Percentiles rank a stretch among this genome's conserved stretches.
Conservation (phyloP, 352 stramenopile genomes). For the Phytopythium litorale region DNA sequence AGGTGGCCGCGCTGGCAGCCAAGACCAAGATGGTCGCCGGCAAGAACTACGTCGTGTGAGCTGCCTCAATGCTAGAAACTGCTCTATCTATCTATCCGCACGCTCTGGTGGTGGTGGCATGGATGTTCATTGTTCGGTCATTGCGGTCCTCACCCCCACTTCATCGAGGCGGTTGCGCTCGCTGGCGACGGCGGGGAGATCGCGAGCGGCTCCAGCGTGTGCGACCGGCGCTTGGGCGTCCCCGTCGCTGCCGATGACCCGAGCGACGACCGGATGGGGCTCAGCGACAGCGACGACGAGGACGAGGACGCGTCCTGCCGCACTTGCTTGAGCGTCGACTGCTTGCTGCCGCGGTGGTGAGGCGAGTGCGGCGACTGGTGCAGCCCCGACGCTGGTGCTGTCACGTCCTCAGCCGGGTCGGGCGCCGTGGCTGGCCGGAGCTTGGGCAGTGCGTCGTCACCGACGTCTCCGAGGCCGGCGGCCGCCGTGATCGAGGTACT, state of each 20-base stretch:
- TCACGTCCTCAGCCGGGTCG: conserved; percentile 19
- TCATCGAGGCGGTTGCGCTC: background rate
- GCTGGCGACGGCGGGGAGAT: background rate
- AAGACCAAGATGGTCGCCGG: conserved; percentile 46
- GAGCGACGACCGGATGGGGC: conserved; percentile 37
- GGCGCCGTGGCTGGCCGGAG: conserved; percentile 36
- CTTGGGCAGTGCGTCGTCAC: conserved; percentile 37
- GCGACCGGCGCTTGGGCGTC: conserved; percentile 50
- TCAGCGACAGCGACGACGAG: conserved; percentile 4
- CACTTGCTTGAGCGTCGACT: conserved; percentile 36
- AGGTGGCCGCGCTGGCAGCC: conserved; percentile 9
- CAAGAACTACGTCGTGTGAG: conserved; percentile 71
- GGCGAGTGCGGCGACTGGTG: background rate
- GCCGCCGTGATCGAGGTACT: conserved; percentile 8
- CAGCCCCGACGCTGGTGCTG: conserved; percentile 5
- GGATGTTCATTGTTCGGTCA: background rate
- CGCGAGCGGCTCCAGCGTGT: conserved; percentile 35
- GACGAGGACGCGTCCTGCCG: conserved; percentile 20
- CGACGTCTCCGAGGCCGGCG: conserved; percentile 6
- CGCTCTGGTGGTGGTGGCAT: background rate
- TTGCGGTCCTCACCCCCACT: background rate
- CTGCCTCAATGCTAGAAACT: background rate
- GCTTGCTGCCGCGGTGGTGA: conserved; percentile 3
- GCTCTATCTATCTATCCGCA: background rate
- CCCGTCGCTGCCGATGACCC: background rate